A percentile compares a stretch with the other conserved stretches of the same genome.
Conservation (phyloP, 1,284 basidiomycete genomes). For the Cutaneotrichosporon sp. region DNA sequence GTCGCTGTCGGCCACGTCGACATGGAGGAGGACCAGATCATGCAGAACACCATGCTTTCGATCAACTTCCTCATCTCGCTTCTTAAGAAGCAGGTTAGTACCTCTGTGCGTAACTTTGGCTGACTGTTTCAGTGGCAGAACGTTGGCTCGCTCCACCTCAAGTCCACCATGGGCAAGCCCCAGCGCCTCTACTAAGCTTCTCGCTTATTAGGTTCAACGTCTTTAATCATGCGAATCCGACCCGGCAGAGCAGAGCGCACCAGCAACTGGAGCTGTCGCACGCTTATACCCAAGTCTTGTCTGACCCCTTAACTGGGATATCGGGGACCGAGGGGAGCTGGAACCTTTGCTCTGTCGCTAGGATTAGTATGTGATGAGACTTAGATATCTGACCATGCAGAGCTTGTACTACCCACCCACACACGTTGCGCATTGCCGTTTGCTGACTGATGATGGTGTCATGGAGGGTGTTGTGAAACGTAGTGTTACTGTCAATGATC, state of each 20-base stretch:
- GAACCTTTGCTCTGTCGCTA: slow-evolving; percentile 17
- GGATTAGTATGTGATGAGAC: slow-evolving; percentile 5
- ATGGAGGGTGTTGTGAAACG: background rate
- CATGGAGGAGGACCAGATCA: slow-evolving; percentile 97
- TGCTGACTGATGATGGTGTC: slow-evolving; percentile 1
- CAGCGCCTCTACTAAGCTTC: slow-evolving; percentile 78
- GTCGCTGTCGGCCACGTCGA: slow-evolving; percentile 97
- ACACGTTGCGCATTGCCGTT: background rate
- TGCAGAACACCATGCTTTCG: slow-evolving; percentile 95
- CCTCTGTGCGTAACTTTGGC: background rate
- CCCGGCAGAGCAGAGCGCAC: slow-evolving; percentile 4
- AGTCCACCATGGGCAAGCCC: slow-evolving; percentile 99
- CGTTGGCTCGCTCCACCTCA: slow-evolving; percentile 98
- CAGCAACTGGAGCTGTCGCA: slow-evolving; percentile 52
- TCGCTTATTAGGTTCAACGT: slow-evolving; percentile 12
- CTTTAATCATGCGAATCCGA: slow-evolving; percentile 2
- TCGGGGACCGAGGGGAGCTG: slow-evolving; percentile 54
- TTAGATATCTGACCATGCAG: slow-evolving; percentile 1
- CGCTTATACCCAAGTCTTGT: slow-evolving; percentile 56
- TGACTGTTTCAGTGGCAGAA: slow-evolving; percentile 73
- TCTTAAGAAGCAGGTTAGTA: slow-evolving; percentile 80
- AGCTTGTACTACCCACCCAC: background rate
- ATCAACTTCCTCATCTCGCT: slow-evolving; percentile 99
- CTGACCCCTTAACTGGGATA: slow-evolving; percentile 48
- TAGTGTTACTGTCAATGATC: background rate